These are phyloP conservation scores for Epichloe amarillans DNA, from an alignment of 2,329 filamentous ascomycete species.

Conservation along the genomic window DNA sequence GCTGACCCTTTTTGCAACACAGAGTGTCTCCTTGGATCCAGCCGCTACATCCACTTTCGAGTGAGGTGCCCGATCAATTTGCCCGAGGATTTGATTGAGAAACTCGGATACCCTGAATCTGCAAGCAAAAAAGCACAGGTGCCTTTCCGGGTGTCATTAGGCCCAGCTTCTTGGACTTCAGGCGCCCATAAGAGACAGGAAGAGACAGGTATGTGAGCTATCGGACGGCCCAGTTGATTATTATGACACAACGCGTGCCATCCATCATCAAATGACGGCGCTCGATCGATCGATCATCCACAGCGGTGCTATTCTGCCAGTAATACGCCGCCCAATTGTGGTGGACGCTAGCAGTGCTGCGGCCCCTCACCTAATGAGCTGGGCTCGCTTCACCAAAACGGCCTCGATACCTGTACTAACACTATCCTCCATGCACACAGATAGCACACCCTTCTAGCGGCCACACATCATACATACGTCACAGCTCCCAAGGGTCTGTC, in stretches of 20 bases:
- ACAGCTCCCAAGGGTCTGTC: neutral
- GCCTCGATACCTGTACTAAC: neutral
- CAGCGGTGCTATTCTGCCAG: neutral
- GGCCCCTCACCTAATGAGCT: neutral
- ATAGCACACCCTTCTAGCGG: neutral
- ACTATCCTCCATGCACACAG: neutral
- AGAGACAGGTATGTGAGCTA: neutral
- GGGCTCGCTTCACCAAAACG: neutral
- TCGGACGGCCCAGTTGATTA: neutral
- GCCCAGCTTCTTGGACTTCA: neutral
- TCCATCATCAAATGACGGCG: neutral
- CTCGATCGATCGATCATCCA: constrained; percentile 3
- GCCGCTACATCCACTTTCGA: neutral
- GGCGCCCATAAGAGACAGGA: neutral
- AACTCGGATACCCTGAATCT: neutral
- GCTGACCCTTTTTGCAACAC: neutral
- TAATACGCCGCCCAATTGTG: neutral
- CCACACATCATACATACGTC: neutral
- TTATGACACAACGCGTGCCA: neutral
- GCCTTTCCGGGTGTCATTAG: neutral
- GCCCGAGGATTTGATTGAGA: neutral
- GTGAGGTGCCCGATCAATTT: neutral
- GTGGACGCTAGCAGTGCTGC: neutral
- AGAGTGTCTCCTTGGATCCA: neutral
- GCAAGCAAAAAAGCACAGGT: neutral